Conservation (phyloP, 2,329 filamentous ascomycete species). For the Cytospora leucostoma region DNA sequence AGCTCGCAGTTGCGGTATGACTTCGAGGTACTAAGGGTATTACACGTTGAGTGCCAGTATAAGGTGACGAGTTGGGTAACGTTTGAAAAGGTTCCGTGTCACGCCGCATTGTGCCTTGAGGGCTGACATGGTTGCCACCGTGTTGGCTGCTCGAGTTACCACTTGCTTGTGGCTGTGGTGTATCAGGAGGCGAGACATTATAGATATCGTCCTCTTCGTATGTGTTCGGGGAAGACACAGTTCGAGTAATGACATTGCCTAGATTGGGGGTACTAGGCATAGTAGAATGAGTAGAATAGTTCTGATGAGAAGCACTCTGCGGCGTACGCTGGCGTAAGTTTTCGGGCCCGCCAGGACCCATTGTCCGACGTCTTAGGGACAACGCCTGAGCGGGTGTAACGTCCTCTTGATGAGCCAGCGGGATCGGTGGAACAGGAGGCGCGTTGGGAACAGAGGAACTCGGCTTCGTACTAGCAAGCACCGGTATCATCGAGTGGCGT, state of each 20-base stretch:
- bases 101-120: slow-evolving; percentile 6
- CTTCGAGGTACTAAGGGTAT: slow-evolving; percentile 29
- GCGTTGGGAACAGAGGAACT: slow-evolving; percentile 12
- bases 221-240: background rate
- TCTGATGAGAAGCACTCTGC: slow-evolving; percentile 34
- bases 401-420: slow-evolving; percentile 30
- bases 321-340: slow-evolving; percentile 7
- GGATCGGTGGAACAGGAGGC: slow-evolving; percentile 31
- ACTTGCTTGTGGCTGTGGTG: slow-evolving; percentile 36
- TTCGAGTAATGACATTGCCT: slow-evolving; percentile 10
- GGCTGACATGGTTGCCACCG: slow-evolving; percentile 23
- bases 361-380: slow-evolving; percentile 18
- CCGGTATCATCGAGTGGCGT: slow-evolving; percentile 48
- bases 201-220: slow-evolving; percentile 46
- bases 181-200: slow-evolving; percentile 49
- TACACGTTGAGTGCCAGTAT: slow-evolving; percentile 27
- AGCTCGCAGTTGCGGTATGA: slow-evolving; percentile 26
- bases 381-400: background rate
- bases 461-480: slow-evolving; percentile 31
- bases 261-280: slow-evolving; percentile 27
- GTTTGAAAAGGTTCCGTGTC: slow-evolving; percentile 15
- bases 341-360: slow-evolving; percentile 20
- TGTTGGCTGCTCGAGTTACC: slow-evolving; percentile 25
- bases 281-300: slow-evolving; percentile 41
- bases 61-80: slow-evolving; percentile 23